Base-by-base conservation (phyloP, 2,329 filamentous ascomycete species). In the Arthroderma sp. region DNA sequence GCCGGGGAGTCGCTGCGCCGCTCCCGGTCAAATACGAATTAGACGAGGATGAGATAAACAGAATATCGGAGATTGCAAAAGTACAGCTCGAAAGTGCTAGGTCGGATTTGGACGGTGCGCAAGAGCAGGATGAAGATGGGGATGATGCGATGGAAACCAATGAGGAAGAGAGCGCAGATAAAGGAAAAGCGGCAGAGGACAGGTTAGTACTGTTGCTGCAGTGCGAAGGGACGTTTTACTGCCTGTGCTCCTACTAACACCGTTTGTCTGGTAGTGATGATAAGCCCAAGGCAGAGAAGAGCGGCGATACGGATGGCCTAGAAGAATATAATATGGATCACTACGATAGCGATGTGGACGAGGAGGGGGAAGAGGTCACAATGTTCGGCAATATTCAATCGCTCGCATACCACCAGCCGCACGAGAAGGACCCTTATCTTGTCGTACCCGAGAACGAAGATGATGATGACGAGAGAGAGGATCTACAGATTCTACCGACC, bases 331-430 rank as follows among this genome's bases (percentile, higher is more conserved):
- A 98, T 60, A 75, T 98, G 44, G 89, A 96, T 52, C 80, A 94
- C 64, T 98, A 98, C 63, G 91, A 98, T 56, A 83, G 91, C 54
- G 84, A 91, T 39, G 77, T 80, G 5, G 80, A 79, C 29, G 77
- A 85, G 48, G 70, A 69, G 15, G 71, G 70, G 41, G 81, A 86
- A 57, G 76, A 81, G 44, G 82, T 91, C 74, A 82, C 81, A 56
- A 94, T 95, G 77, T 96, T 98, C 61, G 87, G 88, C 58, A 95
- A 95, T 60, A 78, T 94, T 60, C 93, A 91, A 65, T 88, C 86
- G 29, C 72, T 98, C 28, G 84, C 87, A 9, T 98, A 95, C 67
- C 88, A 98, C 69, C 80, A 88, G 54, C 86, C 86, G 50, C 91
- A 94, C 66, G 84, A 89, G 58, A 86, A 94, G 44, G 91, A 98